Base-by-base conservation (phyloP, 495 filamentous ascomycete species). In the Penicillium psychrofluorescens region DNA sequence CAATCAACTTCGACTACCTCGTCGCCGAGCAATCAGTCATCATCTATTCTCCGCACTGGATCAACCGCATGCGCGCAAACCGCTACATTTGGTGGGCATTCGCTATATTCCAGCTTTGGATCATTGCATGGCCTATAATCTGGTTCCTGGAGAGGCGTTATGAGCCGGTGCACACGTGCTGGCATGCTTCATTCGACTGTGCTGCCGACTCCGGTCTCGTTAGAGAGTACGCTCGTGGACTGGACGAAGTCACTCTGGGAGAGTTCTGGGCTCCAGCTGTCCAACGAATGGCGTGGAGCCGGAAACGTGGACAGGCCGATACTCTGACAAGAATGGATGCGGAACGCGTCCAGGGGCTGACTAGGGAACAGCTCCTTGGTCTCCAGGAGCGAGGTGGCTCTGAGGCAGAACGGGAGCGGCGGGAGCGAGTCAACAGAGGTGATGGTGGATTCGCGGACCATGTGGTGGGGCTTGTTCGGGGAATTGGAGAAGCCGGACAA, bases 31-130 rank as follows among this genome's bases (percentile, higher is more conserved):
- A 49, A 14, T 54, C 51, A 2, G 47, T 72, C 30, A 66, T 60
- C 12, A 43, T 74, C 31, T 71, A 71, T 48, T 74, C 70, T 2
- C 66, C 70, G 12, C 70, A 72, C 43, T 72, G 66, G 66, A 65
- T 72, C 44, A 74, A 74, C 50, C 59, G 47, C 0, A 46, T 65
- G 2, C 64, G 69, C 27, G 53, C 56, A 1, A 70, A 70, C 38
- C 22, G 16, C n/a, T 64, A 48, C 38, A 51, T 68, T 3, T 70
- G 56, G 49, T 72, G 60, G 59, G 11, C 34, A 10, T 57, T 61
- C 29, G 55, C 72, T 28, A 51, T 74, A 32, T 55, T 68, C 9
- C 70, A 71, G 41, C 59, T 74, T 9, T 74, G 70, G 70, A 61
- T 71, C 45, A 47, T 71, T 35, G 57, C 67, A 2, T 71, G 65